Evolutionary conservation across 139 green algal genomes (phyloP).

Genomic region (Picochlorum sp.): DNA sequence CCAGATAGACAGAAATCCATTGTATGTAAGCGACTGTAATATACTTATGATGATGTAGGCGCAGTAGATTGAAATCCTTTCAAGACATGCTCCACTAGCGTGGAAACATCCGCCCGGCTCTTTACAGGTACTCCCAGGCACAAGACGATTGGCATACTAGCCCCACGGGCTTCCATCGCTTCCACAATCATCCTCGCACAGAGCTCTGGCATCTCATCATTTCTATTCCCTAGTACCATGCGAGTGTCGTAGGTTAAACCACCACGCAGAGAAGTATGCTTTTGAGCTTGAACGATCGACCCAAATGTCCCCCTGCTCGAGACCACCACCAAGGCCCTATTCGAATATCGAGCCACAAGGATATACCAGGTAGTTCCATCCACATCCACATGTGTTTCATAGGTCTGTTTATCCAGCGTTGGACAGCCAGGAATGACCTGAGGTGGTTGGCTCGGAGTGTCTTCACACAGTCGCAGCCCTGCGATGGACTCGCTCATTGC

Average conservation of each 20-base stretch:
- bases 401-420: too few species aligned
- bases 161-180: slow-evolving; percentile 11
- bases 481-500: too few species aligned
- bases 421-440: too few species aligned
- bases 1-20: too few species aligned
- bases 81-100: too few species aligned
- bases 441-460: too few species aligned
- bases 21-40: too few species aligned
- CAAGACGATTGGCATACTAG: slow-evolving; percentile 20
- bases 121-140: slow-evolving; percentile 15
- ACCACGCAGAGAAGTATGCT: slow-evolving; percentile 14
- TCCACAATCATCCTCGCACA: slow-evolving; percentile 29
- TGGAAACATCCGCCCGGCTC: too few species aligned
- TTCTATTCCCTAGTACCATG: slow-evolving; percentile 24
- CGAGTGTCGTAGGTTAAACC: slow-evolving; percentile 18
- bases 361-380: neutral
- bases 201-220: slow-evolving; percentile 23
- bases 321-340: slow-evolving; percentile 31
- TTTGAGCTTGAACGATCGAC: slow-evolving; percentile 22
- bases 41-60: too few species aligned
- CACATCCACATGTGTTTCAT: too few species aligned
- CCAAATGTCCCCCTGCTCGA: slow-evolving; percentile 35
- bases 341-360: slow-evolving; percentile 13
- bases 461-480: too few species aligned
- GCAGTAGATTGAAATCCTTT: too few species aligned